These are phyloP conservation scores for Neurospora pannonica DNA, from an alignment of 495 filamentous ascomycete genomes.

Conservation along the genomic window DNA sequence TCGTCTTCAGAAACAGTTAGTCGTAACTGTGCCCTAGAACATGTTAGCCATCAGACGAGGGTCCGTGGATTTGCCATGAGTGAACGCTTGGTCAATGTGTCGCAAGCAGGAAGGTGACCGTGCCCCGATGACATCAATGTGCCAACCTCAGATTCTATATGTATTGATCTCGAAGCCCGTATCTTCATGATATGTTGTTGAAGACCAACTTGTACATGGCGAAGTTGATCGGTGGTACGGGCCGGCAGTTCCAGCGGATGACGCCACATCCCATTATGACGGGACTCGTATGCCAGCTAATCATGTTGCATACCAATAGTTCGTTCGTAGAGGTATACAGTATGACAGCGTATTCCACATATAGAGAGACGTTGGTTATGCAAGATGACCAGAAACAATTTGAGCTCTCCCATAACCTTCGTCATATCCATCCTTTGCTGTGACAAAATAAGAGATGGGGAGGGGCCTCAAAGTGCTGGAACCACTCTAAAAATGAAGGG, in stretches of 20 bases:
- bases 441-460: background rate
- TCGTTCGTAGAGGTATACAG: background rate
- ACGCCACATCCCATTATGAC: background rate
- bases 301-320: background rate
- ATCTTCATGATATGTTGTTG: background rate
- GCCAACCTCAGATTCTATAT: background rate
- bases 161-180: background rate
- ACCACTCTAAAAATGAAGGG: background rate
- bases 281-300: background rate
- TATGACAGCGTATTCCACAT: background rate
- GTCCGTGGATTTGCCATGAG: background rate
- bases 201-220: background rate
- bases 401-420: background rate
- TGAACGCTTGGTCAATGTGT: background rate
- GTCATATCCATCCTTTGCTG: background rate
- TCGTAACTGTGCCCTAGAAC: background rate
- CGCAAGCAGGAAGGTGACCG: background rate
- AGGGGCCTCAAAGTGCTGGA: background rate
- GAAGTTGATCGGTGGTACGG: background rate
- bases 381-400: background rate
- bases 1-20: background rate
- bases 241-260: background rate
- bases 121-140: background rate
- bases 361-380: background rate
- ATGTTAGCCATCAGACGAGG: background rate